Base-by-base conservation (phyloP, 306 rosid species). In the Castanea crenata region DNA sequence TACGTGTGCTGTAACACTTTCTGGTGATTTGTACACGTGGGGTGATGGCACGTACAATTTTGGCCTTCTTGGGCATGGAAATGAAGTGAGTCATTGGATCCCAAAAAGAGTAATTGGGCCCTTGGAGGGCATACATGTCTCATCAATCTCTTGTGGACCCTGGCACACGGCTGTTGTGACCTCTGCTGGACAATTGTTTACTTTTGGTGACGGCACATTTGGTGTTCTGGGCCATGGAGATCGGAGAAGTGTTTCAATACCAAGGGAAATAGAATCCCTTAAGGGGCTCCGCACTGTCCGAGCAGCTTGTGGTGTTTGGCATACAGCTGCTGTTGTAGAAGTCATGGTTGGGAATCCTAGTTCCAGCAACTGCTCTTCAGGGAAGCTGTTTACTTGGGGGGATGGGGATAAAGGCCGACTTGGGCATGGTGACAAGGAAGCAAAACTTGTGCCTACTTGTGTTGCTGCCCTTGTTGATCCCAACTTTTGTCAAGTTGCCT, bases 301-400 rank as follows among this genome's bases (percentile, higher is more conserved):
- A 78, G 99, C 97, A 74, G 90, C 99, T 71, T 95, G 99, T 88
- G 99, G 99, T 67, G 99, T 91, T 85, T 95, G 99, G 99, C 99
- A 95, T 78, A 92, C 99, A 73, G 99, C 99, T 84, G 99, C 99
- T 23, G 96, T 95, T 76, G 97, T 95, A 71, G 99, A 95, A 90
- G 96, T 95, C 87, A 93, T 95, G 95, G 97, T 90, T 73, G 98
- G 98, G 71, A 95, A 91, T 81, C 90, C 99, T 61, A 87, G 94
- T 88, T 90, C 97, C 73, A 90, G 97, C 78, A 95, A 90, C 85
- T 91, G 95, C 81, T 95, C 99, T 82, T 95, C 97, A 55, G 99
- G 97, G 74, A 91, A 95, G 87, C 87, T 95, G 78, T 95, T 95
- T 84, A 95, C 99, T 69, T 95, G 99, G 99, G 99, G 99, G 54